These are phyloP conservation scores for Fusarium sp. DNA, from an alignment of 2,329 filamentous ascomycete genomes.

Conservation along the genomic window DNA sequence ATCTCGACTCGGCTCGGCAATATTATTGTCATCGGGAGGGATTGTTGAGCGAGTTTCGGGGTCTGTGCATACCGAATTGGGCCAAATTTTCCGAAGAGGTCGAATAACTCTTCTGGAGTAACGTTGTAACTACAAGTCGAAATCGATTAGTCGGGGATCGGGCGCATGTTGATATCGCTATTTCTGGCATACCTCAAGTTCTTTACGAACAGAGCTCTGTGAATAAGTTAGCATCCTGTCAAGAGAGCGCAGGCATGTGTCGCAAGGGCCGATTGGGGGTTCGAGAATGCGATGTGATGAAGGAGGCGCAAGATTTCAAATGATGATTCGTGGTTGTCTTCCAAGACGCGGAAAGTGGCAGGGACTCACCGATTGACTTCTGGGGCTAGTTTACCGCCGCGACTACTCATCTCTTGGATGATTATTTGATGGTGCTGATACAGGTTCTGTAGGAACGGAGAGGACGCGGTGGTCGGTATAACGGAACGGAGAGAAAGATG, in stretches of 20 bases:
- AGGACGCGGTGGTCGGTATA: constrained; percentile 47
- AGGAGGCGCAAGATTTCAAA: constrained; percentile 27
- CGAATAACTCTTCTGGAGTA: constrained; percentile 96
- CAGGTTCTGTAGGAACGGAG: constrained; percentile 50
- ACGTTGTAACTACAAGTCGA: constrained; percentile 90
- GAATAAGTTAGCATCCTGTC: constrained; percentile 51
- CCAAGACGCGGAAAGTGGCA: constrained; percentile 6
- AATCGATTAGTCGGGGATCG: constrained; percentile 63
- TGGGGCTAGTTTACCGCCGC: constrained; percentile 95
- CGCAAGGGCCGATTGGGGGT: background rate
- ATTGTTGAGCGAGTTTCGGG: constrained; percentile 25
- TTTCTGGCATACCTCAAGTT: constrained; percentile 84
- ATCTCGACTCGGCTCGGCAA: constrained; percentile 15
- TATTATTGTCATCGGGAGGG: constrained; percentile 10
- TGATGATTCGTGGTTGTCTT: constrained; percentile 25
- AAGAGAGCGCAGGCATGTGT: constrained; percentile 11
- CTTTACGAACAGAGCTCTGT: constrained; percentile 99
- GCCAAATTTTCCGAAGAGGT: constrained; percentile 98
- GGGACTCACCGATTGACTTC: constrained; percentile 91
- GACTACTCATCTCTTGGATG: constrained; percentile 92
- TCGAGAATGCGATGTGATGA: constrained; percentile 24
- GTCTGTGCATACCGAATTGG: constrained; percentile 81
- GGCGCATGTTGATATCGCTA: constrained; percentile 20
- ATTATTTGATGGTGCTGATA: constrained; percentile 51
- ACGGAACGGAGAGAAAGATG: constrained; percentile 46